phyloP scores from a whole-genome alignment of 768 basidiomycete species.

The Calocybe gangraenosa region DNA sequence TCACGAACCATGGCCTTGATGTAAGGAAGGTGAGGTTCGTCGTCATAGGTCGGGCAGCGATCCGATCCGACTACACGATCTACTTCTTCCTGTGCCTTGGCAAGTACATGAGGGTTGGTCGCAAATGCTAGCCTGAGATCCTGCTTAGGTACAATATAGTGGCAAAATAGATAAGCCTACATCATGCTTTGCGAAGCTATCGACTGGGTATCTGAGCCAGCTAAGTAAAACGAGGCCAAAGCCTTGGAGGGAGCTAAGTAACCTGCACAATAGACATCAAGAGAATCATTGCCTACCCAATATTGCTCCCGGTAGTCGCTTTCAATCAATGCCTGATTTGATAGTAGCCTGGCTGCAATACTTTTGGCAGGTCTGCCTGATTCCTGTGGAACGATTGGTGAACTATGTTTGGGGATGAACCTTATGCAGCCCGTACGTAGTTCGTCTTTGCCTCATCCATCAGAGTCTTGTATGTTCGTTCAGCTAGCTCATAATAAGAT shows the following conservation, averaged over 20 bases:
- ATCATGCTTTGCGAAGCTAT: slow-evolving; percentile 2
- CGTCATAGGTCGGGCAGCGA: slow-evolving; percentile 21
- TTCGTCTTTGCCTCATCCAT: slow-evolving; percentile 3
- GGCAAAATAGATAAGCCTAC: slow-evolving; percentile 4
- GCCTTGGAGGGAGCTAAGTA: neutral
- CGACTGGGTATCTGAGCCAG: slow-evolving; percentile 1
- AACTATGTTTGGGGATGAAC: neutral
- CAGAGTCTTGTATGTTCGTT: slow-evolving; percentile 3
- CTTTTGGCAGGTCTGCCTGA: neutral
- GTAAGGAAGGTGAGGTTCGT: slow-evolving; percentile 21
- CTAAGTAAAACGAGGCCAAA: neutral
- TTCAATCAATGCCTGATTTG: neutral
- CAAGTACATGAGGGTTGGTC: slow-evolving; percentile 18
- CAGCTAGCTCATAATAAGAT: neutral
- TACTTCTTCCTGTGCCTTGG: slow-evolving; percentile 22
- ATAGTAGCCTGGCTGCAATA: slow-evolving; percentile 1
- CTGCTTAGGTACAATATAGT: slow-evolving; percentile 20
- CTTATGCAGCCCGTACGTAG: neutral
- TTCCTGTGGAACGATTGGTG: neutral
- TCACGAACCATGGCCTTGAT: slow-evolving; percentile 21
- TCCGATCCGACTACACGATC: slow-evolving; percentile 20
- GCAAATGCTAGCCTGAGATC: slow-evolving; percentile 19
- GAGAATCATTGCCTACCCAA: neutral
- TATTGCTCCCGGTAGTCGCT: slow-evolving; percentile 3
- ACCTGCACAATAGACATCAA: neutral